A percentile compares a stretch with the other conserved stretches of the same genome.
phyloP scores from a whole-genome alignment of 495 filamentous ascomycete genomes.

The Penicillium pancosmium region DNA sequence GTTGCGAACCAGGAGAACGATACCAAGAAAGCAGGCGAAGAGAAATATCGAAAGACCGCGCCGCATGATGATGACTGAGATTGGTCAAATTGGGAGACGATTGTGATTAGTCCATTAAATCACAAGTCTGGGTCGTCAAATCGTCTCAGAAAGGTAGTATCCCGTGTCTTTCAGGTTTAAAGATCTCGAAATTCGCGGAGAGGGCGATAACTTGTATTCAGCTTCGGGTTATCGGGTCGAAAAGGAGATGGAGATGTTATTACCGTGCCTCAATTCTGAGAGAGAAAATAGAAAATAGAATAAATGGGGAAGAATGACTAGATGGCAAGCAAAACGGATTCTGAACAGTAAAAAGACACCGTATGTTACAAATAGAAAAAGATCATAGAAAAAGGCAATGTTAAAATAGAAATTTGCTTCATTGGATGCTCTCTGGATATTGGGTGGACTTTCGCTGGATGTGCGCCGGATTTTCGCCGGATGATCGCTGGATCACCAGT shows the following conservation, averaged over 20 bases:
- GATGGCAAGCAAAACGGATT: not conserved
- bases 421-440: not conserved
- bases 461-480: not conserved
- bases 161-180: too few species aligned
- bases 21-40: not conserved
- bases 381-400: too few species aligned
- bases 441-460: not conserved
- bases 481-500: conserved; percentile 1
- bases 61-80: not conserved
- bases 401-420: not conserved
- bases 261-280: not conserved
- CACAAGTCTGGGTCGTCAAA: not conserved
- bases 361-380: too few species aligned
- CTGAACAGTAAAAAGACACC: too few species aligned
- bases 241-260: too few species aligned
- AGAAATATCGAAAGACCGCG: not conserved
- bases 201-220: too few species aligned
- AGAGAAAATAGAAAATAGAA: not conserved
- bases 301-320: not conserved
- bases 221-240: too few species aligned
- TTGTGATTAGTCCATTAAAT: not conserved
- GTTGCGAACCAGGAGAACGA: not conserved
- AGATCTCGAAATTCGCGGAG: too few species aligned
- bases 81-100: not conserved
- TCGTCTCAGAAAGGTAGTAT: not conserved